Conservation (phyloP, 2,329 filamentous ascomycete genomes). For the Domatiomyces globalis region DNA sequence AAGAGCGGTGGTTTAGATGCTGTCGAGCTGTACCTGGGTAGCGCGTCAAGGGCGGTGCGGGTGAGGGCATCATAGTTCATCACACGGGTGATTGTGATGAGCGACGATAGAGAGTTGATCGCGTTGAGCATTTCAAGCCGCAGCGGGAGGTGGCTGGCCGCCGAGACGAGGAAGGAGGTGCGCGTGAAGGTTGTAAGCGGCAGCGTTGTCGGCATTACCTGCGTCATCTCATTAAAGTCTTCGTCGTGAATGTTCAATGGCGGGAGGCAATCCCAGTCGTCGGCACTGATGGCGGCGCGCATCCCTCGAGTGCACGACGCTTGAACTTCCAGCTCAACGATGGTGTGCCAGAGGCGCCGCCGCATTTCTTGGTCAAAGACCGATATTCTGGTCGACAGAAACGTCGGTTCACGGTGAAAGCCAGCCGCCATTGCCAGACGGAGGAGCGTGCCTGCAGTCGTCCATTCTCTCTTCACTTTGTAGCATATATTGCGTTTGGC, state of each 20-base stretch:
- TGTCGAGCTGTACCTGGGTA: conserved; percentile 11
- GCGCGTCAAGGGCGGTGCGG: conserved; percentile 12
- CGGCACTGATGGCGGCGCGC: conserved; percentile 30
- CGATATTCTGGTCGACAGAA: conserved; percentile 24
- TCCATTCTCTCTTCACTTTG: conserved; percentile 38
- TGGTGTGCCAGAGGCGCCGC: conserved; percentile 42
- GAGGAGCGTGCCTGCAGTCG: conserved; percentile 32
- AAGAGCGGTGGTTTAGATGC: conserved; percentile 33
- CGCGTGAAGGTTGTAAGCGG: conserved; percentile 12
- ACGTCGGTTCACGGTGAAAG: conserved; percentile 34
- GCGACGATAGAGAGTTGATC: conserved; percentile 17
- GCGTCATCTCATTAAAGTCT: conserved; percentile 7
- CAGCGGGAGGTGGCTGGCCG: conserved; percentile 13
- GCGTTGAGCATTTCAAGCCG: conserved; percentile 17
- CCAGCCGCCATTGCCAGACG: conserved; percentile 36
- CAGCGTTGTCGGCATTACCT: conserved; percentile 6
- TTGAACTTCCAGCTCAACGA: conserved; percentile 43
- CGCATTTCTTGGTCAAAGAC: conserved; percentile 39
- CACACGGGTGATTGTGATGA: conserved; percentile 14
- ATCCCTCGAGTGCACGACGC: conserved; percentile 42
- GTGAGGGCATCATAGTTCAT: conserved; percentile 17
- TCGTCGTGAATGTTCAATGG: conserved; percentile 24
- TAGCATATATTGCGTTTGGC: conserved; percentile 34
- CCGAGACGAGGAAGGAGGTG: conserved; percentile 17
- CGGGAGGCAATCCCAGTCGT: conserved; percentile 34